phyloP scores from a whole-genome alignment of 2,329 filamentous ascomycete species.

The Botrytis sinoallii region DNA sequence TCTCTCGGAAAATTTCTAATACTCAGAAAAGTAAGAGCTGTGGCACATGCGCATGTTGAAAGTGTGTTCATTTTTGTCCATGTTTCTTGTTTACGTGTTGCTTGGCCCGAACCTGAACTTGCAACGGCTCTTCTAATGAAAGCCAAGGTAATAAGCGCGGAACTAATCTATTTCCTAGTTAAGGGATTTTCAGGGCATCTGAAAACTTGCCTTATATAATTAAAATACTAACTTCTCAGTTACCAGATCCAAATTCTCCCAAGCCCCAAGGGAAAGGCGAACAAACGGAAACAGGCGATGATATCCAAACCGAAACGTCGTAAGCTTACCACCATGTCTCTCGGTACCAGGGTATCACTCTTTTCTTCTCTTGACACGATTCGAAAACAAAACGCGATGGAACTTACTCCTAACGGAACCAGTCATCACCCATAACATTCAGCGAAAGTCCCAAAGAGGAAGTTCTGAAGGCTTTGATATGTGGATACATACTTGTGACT shows the following conservation, averaged over 20 bases:
- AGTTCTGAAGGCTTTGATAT: slow-evolving; percentile 1
- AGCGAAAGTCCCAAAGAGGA: slow-evolving; percentile 3
- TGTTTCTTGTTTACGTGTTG: slow-evolving; percentile 4
- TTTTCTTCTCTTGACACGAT: not conserved
- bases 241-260: not conserved
- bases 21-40: not conserved
- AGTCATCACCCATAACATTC: not conserved
- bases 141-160: not conserved
- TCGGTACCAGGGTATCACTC: not conserved
- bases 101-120: slow-evolving; percentile 13
- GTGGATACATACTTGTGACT: not conserved
- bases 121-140: not conserved
- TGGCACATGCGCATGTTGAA: not conserved
- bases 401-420: not conserved
- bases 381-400: not conserved
- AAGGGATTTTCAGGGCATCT: not conserved
- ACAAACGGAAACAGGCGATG: not conserved
- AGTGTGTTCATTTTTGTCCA: not conserved
- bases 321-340: slow-evolving; percentile 19
- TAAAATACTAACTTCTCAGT: not conserved
- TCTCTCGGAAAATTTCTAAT: not conserved
- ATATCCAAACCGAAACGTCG: slow-evolving; percentile 1
- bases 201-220: not conserved
- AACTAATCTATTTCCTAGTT: not conserved
- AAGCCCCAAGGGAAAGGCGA: not conserved